A percentile compares a stretch with the other conserved stretches of the same genome.
Conservation (phyloP, 2,329 filamentous ascomycete species). For the Microdochium nivale region DNA sequence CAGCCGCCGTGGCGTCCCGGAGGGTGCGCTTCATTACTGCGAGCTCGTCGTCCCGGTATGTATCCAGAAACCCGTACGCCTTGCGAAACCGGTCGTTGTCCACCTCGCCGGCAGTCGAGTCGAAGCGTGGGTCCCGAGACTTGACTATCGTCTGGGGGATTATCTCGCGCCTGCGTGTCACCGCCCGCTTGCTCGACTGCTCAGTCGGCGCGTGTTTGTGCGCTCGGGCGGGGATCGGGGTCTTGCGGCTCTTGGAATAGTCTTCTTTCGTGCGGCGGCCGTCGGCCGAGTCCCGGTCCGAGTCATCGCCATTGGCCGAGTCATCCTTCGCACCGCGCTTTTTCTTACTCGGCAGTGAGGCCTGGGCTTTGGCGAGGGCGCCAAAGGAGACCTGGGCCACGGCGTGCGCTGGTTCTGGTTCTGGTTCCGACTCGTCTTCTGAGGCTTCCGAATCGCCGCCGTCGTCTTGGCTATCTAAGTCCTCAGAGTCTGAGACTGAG, state of each 20-base stretch:
- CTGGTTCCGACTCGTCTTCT: constrained; percentile 25
- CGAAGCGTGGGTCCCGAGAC: constrained; percentile 81
- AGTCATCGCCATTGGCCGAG: constrained; percentile 12
- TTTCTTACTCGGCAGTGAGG: constrained; percentile 41
- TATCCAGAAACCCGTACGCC: constrained; percentile 81
- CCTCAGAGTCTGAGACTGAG: constrained; percentile 13
- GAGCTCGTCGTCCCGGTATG: constrained; percentile 81
- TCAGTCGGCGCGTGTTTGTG: constrained; percentile 88
- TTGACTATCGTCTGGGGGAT: constrained; percentile 51
- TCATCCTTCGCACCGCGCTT: constrained; percentile 18
- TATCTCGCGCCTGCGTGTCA: constrained; percentile 71
- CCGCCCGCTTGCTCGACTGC: constrained; percentile 73
- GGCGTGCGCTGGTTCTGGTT: constrained; percentile 30
- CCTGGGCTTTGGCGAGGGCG: constrained; percentile 80
- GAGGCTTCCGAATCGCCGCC: constrained; percentile 27
- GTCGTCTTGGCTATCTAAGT: constrained; percentile 15
- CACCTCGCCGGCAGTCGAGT: constrained; percentile 42
- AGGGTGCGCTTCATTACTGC: constrained; percentile 50
- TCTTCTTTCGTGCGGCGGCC: constrained; percentile 19
- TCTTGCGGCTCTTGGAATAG: constrained; percentile 24
- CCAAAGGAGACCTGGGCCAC: constrained; percentile 71
- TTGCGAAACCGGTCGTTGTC: constrained; percentile 54
- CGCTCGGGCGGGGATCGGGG: constrained; percentile 34
- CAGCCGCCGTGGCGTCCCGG: constrained; percentile 2
- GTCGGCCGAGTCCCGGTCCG: constrained; percentile 17